Percentiles rank a stretch among this genome's conserved stretches.
These are phyloP conservation scores for Diaporthe australafricana DNA, from an alignment of 2,329 filamentous ascomycete genomes.

Conservation along the genomic window DNA sequence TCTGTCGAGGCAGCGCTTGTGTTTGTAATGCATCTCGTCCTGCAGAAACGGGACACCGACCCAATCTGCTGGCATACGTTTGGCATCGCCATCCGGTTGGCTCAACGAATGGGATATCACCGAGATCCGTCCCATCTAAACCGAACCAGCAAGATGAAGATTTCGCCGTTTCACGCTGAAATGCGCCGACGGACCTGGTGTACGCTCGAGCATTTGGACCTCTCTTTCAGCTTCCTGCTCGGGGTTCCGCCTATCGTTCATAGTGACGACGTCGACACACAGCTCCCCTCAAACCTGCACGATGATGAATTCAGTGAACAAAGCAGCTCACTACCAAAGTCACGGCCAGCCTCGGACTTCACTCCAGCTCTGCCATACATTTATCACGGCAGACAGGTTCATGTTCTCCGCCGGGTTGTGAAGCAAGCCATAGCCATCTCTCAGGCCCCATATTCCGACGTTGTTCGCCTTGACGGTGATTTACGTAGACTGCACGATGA, in stretches of 20 bases:
- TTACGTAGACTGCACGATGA: conserved; percentile 48
- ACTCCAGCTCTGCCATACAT: conserved; percentile 56
- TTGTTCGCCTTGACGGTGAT: conserved; percentile 50
- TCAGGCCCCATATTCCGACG: conserved; percentile 50
- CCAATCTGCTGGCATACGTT: conserved; percentile 59
- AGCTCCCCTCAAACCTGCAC: conserved; percentile 56
- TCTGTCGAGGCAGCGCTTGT: conserved; percentile 63
- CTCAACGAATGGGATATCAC: conserved; percentile 65
- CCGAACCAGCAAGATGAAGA: conserved; percentile 39
- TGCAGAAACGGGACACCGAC: conserved; percentile 55
- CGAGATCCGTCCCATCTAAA: conserved; percentile 57
- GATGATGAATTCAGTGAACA: conserved; percentile 65
- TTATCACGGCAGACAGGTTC: conserved; percentile 56
- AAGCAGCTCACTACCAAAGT: conserved; percentile 52
- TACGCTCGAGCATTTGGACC: conserved; percentile 33
- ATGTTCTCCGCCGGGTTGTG: conserved; percentile 56
- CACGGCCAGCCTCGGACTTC: conserved; percentile 54
- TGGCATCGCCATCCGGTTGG: conserved; percentile 58
- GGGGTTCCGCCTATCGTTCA: conserved; percentile 58
- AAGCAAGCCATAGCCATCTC: conserved; percentile 52
- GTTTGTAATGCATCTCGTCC: conserved; percentile 56
- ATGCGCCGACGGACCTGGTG: conserved; percentile 65
- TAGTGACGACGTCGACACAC: conserved; percentile 59
- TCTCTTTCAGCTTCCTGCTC: conserved; percentile 34
- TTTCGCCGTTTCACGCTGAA: conserved; percentile 62